phyloP scores from a whole-genome alignment of 2,329 filamentous ascomycete species.

The Paracorniculantispora psalliotae region DNA sequence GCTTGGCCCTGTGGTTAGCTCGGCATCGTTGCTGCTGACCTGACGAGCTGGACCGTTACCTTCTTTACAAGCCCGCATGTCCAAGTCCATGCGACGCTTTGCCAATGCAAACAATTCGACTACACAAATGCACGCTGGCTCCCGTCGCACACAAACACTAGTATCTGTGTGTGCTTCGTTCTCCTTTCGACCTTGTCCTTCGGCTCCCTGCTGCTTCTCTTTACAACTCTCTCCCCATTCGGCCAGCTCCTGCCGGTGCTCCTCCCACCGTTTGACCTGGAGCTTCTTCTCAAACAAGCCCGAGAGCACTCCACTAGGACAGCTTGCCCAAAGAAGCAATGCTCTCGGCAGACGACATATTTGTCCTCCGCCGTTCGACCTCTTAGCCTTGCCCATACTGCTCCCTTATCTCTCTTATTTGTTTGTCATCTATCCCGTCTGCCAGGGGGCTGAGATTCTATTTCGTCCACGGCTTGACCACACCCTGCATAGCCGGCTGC shows the following conservation, averaged over 20 bases:
- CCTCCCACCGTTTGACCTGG: background rate
- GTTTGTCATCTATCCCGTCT: constrained; percentile 1
- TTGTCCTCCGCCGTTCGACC: constrained; percentile 3
- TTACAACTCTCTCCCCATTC: constrained; percentile 3
- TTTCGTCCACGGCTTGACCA: background rate
- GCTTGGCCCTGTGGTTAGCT: background rate
- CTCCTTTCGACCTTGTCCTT: constrained; percentile 1
- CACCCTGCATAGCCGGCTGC: background rate
- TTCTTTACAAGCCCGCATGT: constrained; percentile 1
- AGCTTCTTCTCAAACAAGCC: constrained; percentile 8
- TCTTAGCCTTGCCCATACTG: background rate
- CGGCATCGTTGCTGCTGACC: constrained; percentile 7
- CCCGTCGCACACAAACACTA: constrained; percentile 14
- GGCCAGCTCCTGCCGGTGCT: background rate
- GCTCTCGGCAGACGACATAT: constrained; percentile 12
- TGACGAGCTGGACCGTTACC: background rate
- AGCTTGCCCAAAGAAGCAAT: constrained; percentile 11
- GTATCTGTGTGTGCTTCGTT: constrained; percentile 5
- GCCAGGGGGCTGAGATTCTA: constrained; percentile 1
- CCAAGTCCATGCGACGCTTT: background rate
- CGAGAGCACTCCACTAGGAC: constrained; percentile 8
- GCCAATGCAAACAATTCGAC: constrained; percentile 11
- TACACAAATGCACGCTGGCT: constrained; percentile 2
- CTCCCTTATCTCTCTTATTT: constrained; percentile 4
- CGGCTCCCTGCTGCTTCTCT: background rate